Evolutionary conservation across 2,329 filamentous ascomycete species (phyloP).

Genomic region (Plenodomus biglobosus): DNA sequence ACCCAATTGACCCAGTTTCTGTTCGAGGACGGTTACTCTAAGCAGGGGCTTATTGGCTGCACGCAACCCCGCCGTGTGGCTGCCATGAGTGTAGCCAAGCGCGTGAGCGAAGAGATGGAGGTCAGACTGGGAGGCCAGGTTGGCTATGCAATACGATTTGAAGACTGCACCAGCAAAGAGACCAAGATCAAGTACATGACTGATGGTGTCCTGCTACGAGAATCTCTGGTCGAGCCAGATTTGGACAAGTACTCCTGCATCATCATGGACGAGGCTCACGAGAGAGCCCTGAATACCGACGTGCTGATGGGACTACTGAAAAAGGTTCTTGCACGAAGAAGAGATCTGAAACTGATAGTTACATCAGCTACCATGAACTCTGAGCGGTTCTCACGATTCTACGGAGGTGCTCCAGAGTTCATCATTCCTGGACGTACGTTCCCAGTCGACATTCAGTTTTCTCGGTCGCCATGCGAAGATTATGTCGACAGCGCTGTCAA

Average conservation of each 20-base stretch:
- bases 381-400: conserved; percentile 93
- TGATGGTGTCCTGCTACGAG: conserved; percentile 89
- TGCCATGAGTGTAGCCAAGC: conserved; percentile 98
- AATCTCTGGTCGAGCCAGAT: conserved; percentile 89
- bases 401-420: conserved; percentile 93
- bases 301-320: conserved; percentile 97
- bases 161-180: conserved; percentile 95
- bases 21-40: conserved; percentile 91
- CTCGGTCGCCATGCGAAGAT: conserved; percentile 91
- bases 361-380: conserved; percentile 99
- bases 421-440: conserved; percentile 95
- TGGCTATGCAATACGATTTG: conserved; percentile 96
- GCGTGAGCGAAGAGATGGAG: conserved; percentile 98
- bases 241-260: conserved; percentile 96
- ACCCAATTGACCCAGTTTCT: conserved; percentile 97
- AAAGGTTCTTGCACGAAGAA: conserved; percentile 85
- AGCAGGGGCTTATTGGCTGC: conserved; percentile 87
- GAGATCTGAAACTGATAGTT: conserved; percentile 93
- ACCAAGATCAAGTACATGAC: conserved; percentile 99
- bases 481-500: conserved; percentile 97
- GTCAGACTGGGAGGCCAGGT: conserved; percentile 84
- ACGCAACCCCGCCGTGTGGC: conserved; percentile 95
- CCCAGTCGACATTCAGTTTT: conserved; percentile 94
- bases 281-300: conserved; percentile 93
- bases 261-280: conserved; percentile 99